Evolutionary conservation across 2,329 filamentous ascomycete genomes (phyloP).

Genomic region (Phialophora chinensis): DNA sequence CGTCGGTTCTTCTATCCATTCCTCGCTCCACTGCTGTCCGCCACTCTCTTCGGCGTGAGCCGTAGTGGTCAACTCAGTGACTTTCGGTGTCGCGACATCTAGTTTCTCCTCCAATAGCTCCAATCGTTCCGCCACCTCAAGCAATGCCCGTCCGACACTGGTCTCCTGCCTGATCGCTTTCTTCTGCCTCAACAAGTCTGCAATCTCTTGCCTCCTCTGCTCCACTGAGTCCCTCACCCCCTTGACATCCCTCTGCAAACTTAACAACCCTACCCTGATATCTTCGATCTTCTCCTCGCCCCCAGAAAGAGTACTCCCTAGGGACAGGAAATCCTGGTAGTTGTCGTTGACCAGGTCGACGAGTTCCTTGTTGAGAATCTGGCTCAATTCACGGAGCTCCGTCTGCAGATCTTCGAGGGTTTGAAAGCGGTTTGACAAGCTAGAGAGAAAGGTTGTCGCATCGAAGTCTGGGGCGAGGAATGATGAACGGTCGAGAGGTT

Average conservation of each 20-base stretch:
- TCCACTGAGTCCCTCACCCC: slow-evolving; percentile 71
- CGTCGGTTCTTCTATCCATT: slow-evolving; percentile 44
- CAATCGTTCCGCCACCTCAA: slow-evolving; percentile 54
- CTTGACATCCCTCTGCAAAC: slow-evolving; percentile 82
- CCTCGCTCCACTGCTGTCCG: slow-evolving; percentile 47
- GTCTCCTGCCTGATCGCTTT: slow-evolving; percentile 56
- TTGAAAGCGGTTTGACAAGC: slow-evolving; percentile 85
- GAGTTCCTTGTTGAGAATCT: slow-evolving; percentile 81
- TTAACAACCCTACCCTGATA: slow-evolving; percentile 82
- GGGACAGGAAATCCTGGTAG: slow-evolving; percentile 85
- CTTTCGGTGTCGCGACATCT: slow-evolving; percentile 63
- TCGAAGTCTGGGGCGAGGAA: slow-evolving; percentile 81
- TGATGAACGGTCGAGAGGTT: slow-evolving; percentile 78
- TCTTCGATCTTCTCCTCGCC: slow-evolving; percentile 93
- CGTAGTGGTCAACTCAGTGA: slow-evolving; percentile 34
- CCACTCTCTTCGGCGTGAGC: slow-evolving; percentile 33
- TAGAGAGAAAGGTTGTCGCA: slow-evolving; percentile 80
- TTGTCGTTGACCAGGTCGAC: slow-evolving; percentile 95
- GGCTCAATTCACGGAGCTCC: slow-evolving; percentile 81
- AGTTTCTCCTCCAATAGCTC: slow-evolving; percentile 70
- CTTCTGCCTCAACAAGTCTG: slow-evolving; percentile 69
- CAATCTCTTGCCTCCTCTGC: slow-evolving; percentile 68
- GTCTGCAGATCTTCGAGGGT: slow-evolving; percentile 90
- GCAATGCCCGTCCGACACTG: slow-evolving; percentile 60
- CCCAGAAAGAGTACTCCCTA: slow-evolving; percentile 80